Base-by-base conservation (phyloP, 1,139 yeast genomes). In the Waltiozyma solani region DNA sequence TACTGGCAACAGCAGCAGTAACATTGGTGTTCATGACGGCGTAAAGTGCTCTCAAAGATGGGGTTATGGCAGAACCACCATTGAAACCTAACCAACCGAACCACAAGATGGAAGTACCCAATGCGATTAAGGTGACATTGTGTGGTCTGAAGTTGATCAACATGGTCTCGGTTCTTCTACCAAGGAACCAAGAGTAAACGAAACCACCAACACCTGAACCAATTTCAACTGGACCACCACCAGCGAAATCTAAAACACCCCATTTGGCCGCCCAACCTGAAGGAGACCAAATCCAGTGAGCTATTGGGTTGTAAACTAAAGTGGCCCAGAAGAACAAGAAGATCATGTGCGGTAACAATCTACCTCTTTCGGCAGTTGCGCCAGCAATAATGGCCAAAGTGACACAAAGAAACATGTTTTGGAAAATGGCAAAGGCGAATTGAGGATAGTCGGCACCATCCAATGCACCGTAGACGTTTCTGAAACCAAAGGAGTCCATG, bases 191-290 rank as follows among this genome's bases (percentile, higher is more conserved):
- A 14, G 93, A 79, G 52, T 82, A 82, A 10, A 84, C 95, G 53
- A 89, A 79, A 2, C 95, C 96, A 33, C 87, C 83, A 20, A 86
- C 82, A 49, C 97, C 97, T 24, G 94, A 79, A 29, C 86, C 73
- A 41, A 91, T 85, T 60, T 91, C 97, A 33, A 91, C 96, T 1
- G 96, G 95, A 0, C 97, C 97, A 39, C 96, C 96, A 31, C 98
- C 98, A 25, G 98, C 97, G 60, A 86, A 91, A 59, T 91, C 98
- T 42, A 89, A 67, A 1, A 81, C 97, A 17, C 95, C 96, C 73
- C 95, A 89, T 51, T 73, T 70, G 60, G 68, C 74, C 32, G 96
- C 95, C 97, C 97, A 91, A 34, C 97, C 97, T 35, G 79, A 79
- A 1, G 80, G 54, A 43, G 87, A 82, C 98, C 97, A 91, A 42